phyloP scores from a whole-genome alignment of 176 grass and related monocot species.

The Oryza brachyantha region DNA sequence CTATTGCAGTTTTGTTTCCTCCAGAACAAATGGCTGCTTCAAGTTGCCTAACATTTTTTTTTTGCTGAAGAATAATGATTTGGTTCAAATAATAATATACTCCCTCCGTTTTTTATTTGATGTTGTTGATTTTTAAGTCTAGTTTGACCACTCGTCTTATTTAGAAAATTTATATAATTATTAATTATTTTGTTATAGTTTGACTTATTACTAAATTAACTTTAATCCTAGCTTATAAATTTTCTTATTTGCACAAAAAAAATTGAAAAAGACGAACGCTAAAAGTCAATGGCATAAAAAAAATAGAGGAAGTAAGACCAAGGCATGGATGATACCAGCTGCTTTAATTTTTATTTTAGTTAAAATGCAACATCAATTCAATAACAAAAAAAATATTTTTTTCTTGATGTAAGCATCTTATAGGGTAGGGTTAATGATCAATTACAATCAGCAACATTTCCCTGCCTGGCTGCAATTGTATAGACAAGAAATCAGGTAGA shows the following conservation, averaged over 20 bases:
- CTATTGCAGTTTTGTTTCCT: neutral
- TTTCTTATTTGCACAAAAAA: too few species aligned
- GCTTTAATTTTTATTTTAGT: conserved; percentile 9
- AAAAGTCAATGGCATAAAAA: too few species aligned
- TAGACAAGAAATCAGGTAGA: conserved; percentile 27
- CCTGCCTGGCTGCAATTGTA: conserved; percentile 10
- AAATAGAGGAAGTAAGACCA: too few species aligned
- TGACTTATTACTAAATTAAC: too few species aligned
- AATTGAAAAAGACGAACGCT: too few species aligned
- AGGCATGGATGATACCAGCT: neutral
- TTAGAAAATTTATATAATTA: too few species aligned
- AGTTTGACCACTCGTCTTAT: too few species aligned
- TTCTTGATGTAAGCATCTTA: conserved; percentile 17
- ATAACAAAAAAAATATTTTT: neutral
- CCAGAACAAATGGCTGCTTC: neutral
- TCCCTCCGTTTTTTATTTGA: too few species aligned
- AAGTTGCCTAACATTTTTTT: conserved; percentile 5
- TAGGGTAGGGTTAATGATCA: neutral
- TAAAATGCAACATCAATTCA: neutral
- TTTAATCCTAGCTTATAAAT: too few species aligned
- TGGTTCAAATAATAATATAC: neutral
- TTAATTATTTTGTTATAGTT: too few species aligned
- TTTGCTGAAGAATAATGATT: neutral
- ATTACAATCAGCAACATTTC: neutral
- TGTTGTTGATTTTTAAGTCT: too few species aligned